A percentile compares a stretch with the other conserved stretches of the same genome.
Conservation (phyloP, 768 basidiomycete genomes). For the Sarcomyxa edulis region DNA sequence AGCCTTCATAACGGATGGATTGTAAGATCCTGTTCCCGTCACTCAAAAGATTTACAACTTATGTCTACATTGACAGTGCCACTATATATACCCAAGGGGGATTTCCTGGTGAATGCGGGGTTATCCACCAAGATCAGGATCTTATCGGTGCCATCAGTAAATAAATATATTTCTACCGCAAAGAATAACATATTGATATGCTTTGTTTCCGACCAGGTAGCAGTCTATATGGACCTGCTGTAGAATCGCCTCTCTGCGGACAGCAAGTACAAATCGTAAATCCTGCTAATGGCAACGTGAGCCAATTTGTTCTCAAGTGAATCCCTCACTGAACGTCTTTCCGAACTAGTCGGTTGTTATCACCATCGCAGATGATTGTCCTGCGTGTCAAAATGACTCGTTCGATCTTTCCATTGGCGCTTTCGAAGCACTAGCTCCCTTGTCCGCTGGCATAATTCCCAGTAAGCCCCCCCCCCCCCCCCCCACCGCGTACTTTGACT, state of each 20-base stretch:
- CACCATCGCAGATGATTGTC: slow-evolving; percentile 74
- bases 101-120: slow-evolving; percentile 76
- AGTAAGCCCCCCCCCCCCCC: no score
- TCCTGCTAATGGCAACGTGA: slow-evolving; percentile 44
- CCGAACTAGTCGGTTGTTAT: slow-evolving; percentile 46
- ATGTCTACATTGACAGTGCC: slow-evolving; percentile 32
- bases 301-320: slow-evolving; percentile 5
- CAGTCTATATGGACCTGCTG: not conserved
- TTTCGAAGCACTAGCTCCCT: slow-evolving; percentile 53
- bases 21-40: slow-evolving; percentile 27
- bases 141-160: slow-evolving; percentile 59
- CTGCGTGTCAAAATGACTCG: slow-evolving; percentile 66
- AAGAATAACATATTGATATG: no score
- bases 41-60: not conserved
- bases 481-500: no score
- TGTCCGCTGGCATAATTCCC: slow-evolving; percentile 45
- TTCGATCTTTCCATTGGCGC: slow-evolving; percentile 68
- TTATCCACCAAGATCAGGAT: slow-evolving; percentile 45
- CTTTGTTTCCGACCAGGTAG: slow-evolving; percentile 3
- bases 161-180: no score
- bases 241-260: slow-evolving; percentile 61
- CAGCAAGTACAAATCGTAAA: slow-evolving; percentile 59
- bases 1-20: slow-evolving; percentile 33
- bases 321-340: slow-evolving; percentile 3
- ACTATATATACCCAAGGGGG: slow-evolving; percentile 70